Percentiles rank a stretch among this genome's conserved stretches.
Conservation (phyloP, 2,329 filamentous ascomycete genomes). For the Bipolaris bicolor region DNA sequence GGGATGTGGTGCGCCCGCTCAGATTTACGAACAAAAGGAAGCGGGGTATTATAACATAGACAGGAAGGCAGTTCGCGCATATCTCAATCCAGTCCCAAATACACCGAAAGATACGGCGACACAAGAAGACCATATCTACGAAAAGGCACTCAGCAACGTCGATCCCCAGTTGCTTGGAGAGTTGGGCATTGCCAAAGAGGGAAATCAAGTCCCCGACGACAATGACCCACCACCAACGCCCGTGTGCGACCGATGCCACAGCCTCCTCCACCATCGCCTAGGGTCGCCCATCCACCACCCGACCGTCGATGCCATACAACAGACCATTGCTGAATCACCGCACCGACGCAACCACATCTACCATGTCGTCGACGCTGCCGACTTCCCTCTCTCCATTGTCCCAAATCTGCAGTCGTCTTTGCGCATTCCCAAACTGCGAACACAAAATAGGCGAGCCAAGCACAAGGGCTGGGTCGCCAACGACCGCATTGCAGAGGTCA, state of each 20-base stretch:
- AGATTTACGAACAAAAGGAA: conserved; percentile 60
- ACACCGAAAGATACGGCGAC: conserved; percentile 23
- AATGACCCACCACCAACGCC: conserved; percentile 52
- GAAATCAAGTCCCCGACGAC: conserved; percentile 19
- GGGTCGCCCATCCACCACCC: conserved; percentile 80
- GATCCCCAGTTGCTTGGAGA: conserved; percentile 37
- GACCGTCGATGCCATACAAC: conserved; percentile 76
- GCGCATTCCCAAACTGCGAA: conserved; percentile 74
- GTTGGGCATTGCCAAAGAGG: conserved; percentile 36
- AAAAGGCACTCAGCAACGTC: conserved; percentile 41
- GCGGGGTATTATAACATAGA: conserved; percentile 64
- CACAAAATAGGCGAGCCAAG: conserved; percentile 78
- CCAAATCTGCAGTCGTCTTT: conserved; percentile 75
- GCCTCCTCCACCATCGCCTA: conserved; percentile 75
- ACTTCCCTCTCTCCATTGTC: conserved; percentile 93
- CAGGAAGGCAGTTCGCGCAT: conserved; percentile 56
- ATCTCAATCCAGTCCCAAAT: conserved; percentile 38
- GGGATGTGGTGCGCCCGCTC: conserved; percentile 67
- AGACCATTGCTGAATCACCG: conserved; percentile 86
- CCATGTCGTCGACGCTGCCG: conserved; percentile 91
- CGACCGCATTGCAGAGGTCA: conserved; percentile 73
- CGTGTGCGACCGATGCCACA: conserved; percentile 87
- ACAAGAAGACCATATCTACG: conserved; percentile 48
- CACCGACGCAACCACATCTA: conserved; percentile 94
- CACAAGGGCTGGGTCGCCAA: conserved; percentile 69